Evolutionary conservation across 192 early-diverging fungal species (phyloP).

Genomic region (Linnemannia elongata): DNA sequence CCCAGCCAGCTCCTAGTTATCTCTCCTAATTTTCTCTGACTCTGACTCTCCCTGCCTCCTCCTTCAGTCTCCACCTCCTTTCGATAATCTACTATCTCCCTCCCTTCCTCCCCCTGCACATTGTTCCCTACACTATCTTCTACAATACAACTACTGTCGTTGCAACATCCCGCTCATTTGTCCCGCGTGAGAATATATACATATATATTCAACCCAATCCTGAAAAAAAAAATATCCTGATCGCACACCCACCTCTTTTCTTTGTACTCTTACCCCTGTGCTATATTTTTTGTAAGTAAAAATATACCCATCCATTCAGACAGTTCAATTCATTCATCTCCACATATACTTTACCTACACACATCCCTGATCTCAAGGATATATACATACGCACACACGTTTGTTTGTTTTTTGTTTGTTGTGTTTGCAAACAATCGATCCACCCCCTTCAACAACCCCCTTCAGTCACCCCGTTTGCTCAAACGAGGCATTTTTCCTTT

Average conservation of each 20-base stretch:
- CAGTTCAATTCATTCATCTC: neutral
- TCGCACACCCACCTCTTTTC: neutral
- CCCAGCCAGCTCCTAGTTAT: too few species aligned
- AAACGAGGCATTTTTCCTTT: neutral
- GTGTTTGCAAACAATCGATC: neutral
- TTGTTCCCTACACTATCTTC: too few species aligned
- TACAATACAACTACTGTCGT: neutral
- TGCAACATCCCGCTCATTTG: neutral
- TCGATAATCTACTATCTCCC: too few species aligned
- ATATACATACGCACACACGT: neutral
- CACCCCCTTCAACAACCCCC: neutral
- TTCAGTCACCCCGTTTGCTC: neutral
- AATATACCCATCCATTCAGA: neutral
- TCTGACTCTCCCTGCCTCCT: too few species aligned
- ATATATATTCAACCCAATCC: neutral
- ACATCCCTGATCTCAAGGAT: too few species aligned
- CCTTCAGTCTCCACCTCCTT: too few species aligned
- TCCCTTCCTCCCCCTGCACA: too few species aligned
- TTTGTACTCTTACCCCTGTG: neutral
- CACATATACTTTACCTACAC: neutral
- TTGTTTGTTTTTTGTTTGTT: neutral
- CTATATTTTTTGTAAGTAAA: neutral
- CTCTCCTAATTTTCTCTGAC: too few species aligned
- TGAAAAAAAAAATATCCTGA: neutral
- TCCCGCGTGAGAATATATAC: slow-evolving; percentile 8